phyloP scores from a whole-genome alignment of 148 eudicot genomes.

The Hydrangea macrophylla region DNA sequence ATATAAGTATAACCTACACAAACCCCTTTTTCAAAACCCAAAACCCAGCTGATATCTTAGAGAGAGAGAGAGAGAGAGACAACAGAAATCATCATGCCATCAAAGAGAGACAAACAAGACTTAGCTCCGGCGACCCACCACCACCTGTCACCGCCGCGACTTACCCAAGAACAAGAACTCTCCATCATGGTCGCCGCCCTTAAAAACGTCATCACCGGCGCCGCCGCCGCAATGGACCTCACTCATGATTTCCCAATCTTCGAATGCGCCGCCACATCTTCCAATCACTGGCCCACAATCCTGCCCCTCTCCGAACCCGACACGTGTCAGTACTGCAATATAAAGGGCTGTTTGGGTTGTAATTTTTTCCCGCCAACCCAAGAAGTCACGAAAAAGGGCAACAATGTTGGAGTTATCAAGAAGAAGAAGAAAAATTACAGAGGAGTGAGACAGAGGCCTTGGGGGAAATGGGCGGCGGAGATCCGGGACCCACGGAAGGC shows the following conservation, averaged over 20 bases:
- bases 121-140: too few species aligned
- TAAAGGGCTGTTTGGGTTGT: too few species aligned
- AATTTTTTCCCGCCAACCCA: conserved; percentile 15
- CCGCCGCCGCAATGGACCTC: too few species aligned
- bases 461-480: too few species aligned
- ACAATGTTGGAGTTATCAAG: too few species aligned
- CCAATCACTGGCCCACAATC: not conserved
- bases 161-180: conserved; percentile 20
- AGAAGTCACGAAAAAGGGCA: conserved; percentile 38
- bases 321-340: conserved; percentile 20
- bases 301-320: conserved; percentile 8
- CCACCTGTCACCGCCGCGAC: too few species aligned
- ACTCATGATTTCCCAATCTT: not conserved
- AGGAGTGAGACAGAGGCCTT: too few species aligned
- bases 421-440: too few species aligned
- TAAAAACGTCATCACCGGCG: conserved; percentile 27
- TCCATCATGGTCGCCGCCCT: conserved; percentile 25
- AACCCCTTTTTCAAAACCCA: too few species aligned
- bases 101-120: conserved; percentile 1
- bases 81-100: conserved; percentile 19
- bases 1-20: too few species aligned
- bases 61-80: too few species aligned
- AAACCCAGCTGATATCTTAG: too few species aligned
- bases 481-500: conserved; percentile 35
- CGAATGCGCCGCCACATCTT: not conserved